Percentiles rank a stretch among this genome's conserved stretches.
Evolutionary conservation across 1,284 basidiomycete genomes (phyloP).

Genomic region (Farysia itapuensis): DNA sequence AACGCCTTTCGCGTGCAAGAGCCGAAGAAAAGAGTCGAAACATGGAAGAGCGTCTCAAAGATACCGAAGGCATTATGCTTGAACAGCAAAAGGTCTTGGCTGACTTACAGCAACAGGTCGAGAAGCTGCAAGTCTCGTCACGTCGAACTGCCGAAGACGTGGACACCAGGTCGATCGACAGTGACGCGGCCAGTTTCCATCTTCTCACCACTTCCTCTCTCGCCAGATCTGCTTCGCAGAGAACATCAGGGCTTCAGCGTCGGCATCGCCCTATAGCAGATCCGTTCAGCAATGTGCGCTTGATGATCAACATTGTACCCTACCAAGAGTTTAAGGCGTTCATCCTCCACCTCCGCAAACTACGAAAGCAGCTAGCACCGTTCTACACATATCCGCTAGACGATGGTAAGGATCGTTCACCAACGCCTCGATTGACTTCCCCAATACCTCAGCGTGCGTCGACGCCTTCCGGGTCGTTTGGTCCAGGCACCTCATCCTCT

Average conservation of each 20-base stretch:
- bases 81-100: slow-evolving; percentile 66
- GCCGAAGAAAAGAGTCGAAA: slow-evolving; percentile 81
- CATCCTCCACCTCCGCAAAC: slow-evolving; percentile 74
- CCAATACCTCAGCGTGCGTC: slow-evolving; percentile 9
- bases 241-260: slow-evolving; percentile 14
- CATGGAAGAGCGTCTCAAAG: slow-evolving; percentile 76
- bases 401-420: slow-evolving; percentile 11
- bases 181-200: slow-evolving; percentile 31
- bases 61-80: slow-evolving; percentile 71
- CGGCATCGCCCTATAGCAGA: slow-evolving; percentile 14
- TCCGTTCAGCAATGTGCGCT: slow-evolving; percentile 19
- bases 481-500: slow-evolving; percentile 20
- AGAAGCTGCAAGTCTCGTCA: slow-evolving; percentile 60
- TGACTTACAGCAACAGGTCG: slow-evolving; percentile 81
- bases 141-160: slow-evolving; percentile 17
- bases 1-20: slow-evolving; percentile 72
- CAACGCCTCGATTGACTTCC: slow-evolving; percentile 27
- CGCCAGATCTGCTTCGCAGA: slow-evolving; percentile 22
- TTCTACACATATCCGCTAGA: slow-evolving; percentile 43
- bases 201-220: slow-evolving; percentile 29
- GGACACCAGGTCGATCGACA: slow-evolving; percentile 12
- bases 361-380: slow-evolving; percentile 63
- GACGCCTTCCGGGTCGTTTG: slow-evolving; percentile 17
- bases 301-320: slow-evolving; percentile 64
- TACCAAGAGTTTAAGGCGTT: slow-evolving; percentile 85